Evolutionary conservation across 169 alveolate genomes (phyloP).

Genomic region (Plasmodium knowlesi): DNA sequence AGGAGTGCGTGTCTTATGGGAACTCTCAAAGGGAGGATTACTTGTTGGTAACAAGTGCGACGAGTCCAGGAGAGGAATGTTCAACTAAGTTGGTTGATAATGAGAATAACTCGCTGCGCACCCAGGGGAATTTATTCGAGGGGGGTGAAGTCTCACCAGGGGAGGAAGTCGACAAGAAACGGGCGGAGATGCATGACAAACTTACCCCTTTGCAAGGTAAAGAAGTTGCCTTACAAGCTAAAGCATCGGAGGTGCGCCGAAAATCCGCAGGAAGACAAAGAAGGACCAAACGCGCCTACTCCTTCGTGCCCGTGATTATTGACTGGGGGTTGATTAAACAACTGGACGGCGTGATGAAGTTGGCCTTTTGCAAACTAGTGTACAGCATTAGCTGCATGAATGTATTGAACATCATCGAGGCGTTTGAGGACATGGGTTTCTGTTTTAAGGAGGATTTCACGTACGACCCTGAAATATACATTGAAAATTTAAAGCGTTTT

Average conservation of each 20-base stretch:
- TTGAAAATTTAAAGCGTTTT: constrained; percentile 85
- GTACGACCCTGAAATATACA: constrained; percentile 88
- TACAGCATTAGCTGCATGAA: constrained; percentile 85
- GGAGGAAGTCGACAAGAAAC: background rate
- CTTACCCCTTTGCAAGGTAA: background rate
- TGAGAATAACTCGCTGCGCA: background rate
- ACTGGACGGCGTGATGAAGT: constrained; percentile 78
- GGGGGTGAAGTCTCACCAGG: background rate
- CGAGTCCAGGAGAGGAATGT: background rate
- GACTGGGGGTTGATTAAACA: constrained; percentile 90
- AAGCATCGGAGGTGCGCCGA: background rate
- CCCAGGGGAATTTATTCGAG: background rate
- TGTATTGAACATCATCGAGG: constrained; percentile 87
- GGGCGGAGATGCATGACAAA: background rate
- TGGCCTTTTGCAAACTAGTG: constrained; percentile 87
- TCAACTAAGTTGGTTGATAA: background rate
- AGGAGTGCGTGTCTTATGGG: constrained; percentile 12
- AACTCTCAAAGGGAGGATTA: background rate
- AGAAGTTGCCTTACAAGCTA: background rate
- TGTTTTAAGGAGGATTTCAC: constrained; percentile 79
- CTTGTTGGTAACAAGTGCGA: background rate
- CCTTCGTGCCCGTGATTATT: constrained; percentile 82
- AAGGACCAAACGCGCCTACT: background rate
- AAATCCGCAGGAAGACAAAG: background rate
- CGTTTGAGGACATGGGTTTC: constrained; percentile 91